These are phyloP conservation scores for Cnidoscolus chayamansa DNA, from an alignment of 441 rosid genomes.

Conservation along the genomic window DNA sequence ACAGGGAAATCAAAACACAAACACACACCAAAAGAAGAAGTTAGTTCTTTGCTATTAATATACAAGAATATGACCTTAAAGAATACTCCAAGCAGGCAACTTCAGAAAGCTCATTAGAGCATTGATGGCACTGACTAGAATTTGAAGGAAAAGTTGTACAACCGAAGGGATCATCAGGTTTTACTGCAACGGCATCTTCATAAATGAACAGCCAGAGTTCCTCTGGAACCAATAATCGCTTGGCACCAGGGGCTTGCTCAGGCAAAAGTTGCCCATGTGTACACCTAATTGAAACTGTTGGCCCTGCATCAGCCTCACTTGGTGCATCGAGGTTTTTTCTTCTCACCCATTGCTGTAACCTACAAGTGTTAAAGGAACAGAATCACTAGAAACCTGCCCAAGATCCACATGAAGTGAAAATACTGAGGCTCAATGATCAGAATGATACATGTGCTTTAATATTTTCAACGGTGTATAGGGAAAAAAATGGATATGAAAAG, in stretches of 20 bases:
- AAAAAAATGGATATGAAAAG: neutral
- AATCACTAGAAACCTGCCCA: slow-evolving; percentile 4
- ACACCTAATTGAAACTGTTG: slow-evolving; percentile 72
- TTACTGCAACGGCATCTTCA: slow-evolving; percentile 68
- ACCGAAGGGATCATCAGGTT: slow-evolving; percentile 59
- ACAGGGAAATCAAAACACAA: slow-evolving; percentile 24
- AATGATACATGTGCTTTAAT: neutral
- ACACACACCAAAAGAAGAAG: neutral
- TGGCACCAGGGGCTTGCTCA: slow-evolving; percentile 91
- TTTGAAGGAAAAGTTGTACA: slow-evolving; percentile 57
- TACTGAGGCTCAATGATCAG: slow-evolving; percentile 2
- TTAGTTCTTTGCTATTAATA: no score
- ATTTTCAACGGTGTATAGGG: neutral
- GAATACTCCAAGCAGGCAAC: slow-evolving; percentile 88
- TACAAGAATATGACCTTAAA: slow-evolving; percentile 50
- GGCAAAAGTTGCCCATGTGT: slow-evolving; percentile 82
- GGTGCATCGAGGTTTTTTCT: slow-evolving; percentile 93
- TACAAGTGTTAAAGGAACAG: slow-evolving; percentile 27
- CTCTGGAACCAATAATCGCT: slow-evolving; percentile 79
- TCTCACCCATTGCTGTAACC: slow-evolving; percentile 97
- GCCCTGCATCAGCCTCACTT: slow-evolving; percentile 90
- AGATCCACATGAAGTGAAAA: neutral
- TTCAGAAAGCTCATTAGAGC: slow-evolving; percentile 81
- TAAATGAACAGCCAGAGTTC: slow-evolving; percentile 81
- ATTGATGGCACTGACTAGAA: slow-evolving; percentile 62